These are phyloP conservation scores for Neurospora tetrasperma DNA, from an alignment of 495 filamentous ascomycete genomes.

Conservation along the genomic window DNA sequence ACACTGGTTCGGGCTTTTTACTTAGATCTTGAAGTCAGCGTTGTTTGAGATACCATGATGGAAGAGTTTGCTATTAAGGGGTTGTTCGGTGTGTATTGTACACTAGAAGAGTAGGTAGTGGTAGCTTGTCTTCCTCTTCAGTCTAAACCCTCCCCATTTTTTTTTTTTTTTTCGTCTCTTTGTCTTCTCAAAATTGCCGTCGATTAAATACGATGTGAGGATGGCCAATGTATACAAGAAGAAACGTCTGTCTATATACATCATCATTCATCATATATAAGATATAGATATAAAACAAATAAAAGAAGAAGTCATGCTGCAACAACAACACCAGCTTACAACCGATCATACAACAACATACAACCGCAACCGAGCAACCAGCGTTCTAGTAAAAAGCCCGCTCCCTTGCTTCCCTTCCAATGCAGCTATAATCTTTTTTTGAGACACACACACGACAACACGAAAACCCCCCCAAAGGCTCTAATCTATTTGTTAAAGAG, in stretches of 20 bases:
- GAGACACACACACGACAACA: background rate
- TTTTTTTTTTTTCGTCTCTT: background rate
- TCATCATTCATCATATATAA: background rate
- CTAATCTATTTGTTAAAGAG: background rate
- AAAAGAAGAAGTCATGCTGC: background rate
- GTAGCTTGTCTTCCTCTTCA: background rate
- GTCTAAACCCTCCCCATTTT: background rate
- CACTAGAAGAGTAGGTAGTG: background rate
- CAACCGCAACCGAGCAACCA: background rate
- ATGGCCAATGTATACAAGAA: background rate
- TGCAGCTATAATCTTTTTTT: background rate
- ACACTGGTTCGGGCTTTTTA: background rate
- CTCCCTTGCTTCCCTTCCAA: background rate
- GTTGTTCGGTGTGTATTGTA: background rate
- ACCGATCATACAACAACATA: background rate
- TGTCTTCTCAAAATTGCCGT: background rate
- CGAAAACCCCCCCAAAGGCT: background rate
- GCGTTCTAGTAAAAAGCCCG: background rate
- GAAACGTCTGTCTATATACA: background rate
- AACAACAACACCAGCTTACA: background rate
- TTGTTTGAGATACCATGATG: background rate
- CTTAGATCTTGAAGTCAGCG: background rate
- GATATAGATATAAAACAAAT: background rate
- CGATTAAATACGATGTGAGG: background rate
- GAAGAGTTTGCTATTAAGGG: background rate